Evolutionary conservation across 306 rosid genomes (phyloP).

Genomic region (Geum urbanum): DNA sequence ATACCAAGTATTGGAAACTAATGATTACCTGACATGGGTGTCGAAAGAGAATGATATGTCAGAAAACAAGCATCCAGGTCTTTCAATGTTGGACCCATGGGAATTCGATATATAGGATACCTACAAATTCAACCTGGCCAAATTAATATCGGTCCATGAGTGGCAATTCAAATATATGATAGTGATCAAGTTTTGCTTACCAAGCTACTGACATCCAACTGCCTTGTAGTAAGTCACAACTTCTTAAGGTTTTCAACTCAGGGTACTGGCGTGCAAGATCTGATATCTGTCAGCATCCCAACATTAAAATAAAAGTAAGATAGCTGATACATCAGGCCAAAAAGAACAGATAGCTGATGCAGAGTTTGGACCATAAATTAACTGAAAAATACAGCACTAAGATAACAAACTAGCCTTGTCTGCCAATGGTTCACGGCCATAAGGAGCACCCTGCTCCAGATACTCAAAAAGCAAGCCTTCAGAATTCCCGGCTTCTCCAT

Average conservation of each 20-base stretch:
- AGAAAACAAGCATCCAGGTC: constrained; percentile 89
- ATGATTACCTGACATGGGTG: constrained; percentile 62
- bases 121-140: constrained; percentile 42
- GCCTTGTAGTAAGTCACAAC: constrained; percentile 71
- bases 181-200: constrained; percentile 36
- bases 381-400: constrained; percentile 3
- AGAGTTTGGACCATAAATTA: constrained; percentile 17
- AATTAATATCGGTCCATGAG: constrained; percentile 19
- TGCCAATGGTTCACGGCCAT: constrained; percentile 77
- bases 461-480: constrained; percentile 60
- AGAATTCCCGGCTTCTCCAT: constrained; percentile 56
- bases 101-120: constrained; percentile 96
- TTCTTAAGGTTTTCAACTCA: constrained; percentile 64
- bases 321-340: constrained; percentile 4
- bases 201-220: constrained; percentile 98
- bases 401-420: constrained; percentile 58
- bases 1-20: constrained; percentile 4
- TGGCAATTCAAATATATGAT: constrained; percentile 15
- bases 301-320: constrained; percentile 25
- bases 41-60: constrained; percentile 77
- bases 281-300: constrained; percentile 47
- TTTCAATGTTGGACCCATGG: constrained; percentile 81
- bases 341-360: constrained; percentile 1
- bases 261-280: constrained; percentile 67
- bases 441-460: constrained; percentile 72